phyloP scores from a whole-genome alignment of 192 early-diverging fungal genomes.

The Phycomyces nitens region DNA sequence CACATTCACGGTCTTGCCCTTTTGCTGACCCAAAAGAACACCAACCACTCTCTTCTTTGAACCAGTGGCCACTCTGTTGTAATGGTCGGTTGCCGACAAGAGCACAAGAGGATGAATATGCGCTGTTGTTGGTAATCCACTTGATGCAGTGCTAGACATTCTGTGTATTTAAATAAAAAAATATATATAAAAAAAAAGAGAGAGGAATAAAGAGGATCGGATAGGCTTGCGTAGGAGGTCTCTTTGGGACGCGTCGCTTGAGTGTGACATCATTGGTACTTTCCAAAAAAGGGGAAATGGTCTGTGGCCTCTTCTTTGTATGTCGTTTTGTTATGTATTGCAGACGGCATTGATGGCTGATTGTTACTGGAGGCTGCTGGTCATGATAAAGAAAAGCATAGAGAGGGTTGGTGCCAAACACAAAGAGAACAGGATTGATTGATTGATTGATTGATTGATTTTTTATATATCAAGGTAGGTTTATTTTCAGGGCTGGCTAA shows the following conservation, averaged over 20 bases:
- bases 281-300: not conserved
- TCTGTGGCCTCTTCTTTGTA: too few species aligned
- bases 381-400: too few species aligned
- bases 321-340: too few species aligned
- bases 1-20: constrained; percentile 87
- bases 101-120: constrained; percentile 96
- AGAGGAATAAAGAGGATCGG: not conserved
- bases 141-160: constrained; percentile 41
- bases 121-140: constrained; percentile 56
- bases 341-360: too few species aligned
- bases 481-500: too few species aligned
- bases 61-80: constrained; percentile 92
- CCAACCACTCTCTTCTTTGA: constrained; percentile 97
- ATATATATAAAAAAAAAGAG: too few species aligned
- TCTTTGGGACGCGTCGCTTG: constrained; percentile 2
- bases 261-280: constrained; percentile 2
- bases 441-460: too few species aligned
- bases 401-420: too few species aligned
- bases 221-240: not conserved
- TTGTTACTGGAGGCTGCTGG: too few species aligned
- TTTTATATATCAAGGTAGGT: too few species aligned
- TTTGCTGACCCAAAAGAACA: constrained; percentile 88
- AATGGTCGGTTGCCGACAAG: constrained; percentile 98
- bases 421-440: too few species aligned
- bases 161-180: not conserved